Evolutionary conservation across 306 rosid genomes (phyloP).

Genomic region (Mimosa pudica): DNA sequence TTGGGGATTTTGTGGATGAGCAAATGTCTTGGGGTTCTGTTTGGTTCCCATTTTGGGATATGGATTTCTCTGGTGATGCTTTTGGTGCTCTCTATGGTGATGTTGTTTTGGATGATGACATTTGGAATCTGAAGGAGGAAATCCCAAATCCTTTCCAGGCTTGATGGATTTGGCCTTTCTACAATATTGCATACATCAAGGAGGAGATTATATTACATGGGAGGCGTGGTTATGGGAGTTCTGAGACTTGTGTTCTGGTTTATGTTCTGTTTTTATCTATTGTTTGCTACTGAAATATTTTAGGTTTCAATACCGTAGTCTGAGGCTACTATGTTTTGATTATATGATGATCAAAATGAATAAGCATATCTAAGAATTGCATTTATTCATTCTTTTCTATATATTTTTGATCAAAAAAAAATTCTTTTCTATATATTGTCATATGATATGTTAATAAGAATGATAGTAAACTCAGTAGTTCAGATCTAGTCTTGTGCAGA

Average conservation of each 20-base stretch:
- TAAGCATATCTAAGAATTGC: neutral
- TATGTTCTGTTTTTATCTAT: neutral
- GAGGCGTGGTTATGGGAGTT: neutral
- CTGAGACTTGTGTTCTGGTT: neutral
- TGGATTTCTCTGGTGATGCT: constrained; percentile 52
- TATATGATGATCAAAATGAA: neutral
- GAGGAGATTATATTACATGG: neutral
- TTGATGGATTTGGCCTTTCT: neutral
- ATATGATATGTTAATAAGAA: no score
- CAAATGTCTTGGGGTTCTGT: constrained; percentile 76
- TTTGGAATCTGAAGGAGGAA: constrained; percentile 61
- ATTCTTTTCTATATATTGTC: neutral
- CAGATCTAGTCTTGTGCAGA: neutral
- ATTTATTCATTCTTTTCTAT: neutral
- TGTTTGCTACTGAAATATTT: neutral
- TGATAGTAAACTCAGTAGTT: no score
- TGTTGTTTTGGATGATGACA: constrained; percentile 69
- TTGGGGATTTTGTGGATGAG: constrained; percentile 46
- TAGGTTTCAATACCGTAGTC: neutral
- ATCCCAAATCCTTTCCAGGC: constrained; percentile 35
- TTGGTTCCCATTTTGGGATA: constrained; percentile 66
- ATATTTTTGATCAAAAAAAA: no score
- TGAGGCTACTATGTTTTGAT: neutral
- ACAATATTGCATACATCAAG: neutral
- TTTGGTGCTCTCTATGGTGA: constrained; percentile 49